A percentile compares a stretch with the other conserved stretches of the same genome.
These are phyloP conservation scores for Cornus controversa DNA, from an alignment of 148 eudicot species.

Conservation along the genomic window DNA sequence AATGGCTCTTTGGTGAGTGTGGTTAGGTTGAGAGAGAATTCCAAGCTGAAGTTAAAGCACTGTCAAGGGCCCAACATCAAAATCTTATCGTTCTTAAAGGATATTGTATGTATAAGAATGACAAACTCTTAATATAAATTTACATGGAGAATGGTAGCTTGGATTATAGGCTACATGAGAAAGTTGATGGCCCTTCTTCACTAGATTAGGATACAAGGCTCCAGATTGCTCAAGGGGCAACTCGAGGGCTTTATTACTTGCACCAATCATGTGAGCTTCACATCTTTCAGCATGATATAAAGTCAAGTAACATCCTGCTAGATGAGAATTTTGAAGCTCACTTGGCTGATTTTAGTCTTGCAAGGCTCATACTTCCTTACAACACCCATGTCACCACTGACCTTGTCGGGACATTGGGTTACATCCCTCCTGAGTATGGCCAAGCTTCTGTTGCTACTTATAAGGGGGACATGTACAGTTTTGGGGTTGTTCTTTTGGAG, in stretches of 20 bases:
- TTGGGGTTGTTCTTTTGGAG: slow-evolving; percentile 59
- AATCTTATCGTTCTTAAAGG: slow-evolving; percentile 54
- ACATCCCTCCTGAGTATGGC: slow-evolving; percentile 55
- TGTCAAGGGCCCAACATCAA: slow-evolving; percentile 46
- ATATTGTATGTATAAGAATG: slow-evolving; percentile 34
- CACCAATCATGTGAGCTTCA: slow-evolving; percentile 49
- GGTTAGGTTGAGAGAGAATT: slow-evolving; percentile 54
- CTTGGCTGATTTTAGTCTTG: slow-evolving; percentile 58
- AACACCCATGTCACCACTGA: slow-evolving; percentile 55
- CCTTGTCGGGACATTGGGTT: slow-evolving; percentile 57
- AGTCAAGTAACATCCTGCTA: slow-evolving; percentile 53
- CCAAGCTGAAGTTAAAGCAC: slow-evolving; percentile 51
- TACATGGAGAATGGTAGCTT: slow-evolving; percentile 61
- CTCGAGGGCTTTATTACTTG: slow-evolving; percentile 46
- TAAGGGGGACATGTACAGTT: slow-evolving; percentile 55
- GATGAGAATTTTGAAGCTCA: slow-evolving; percentile 49
- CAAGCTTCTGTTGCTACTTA: slow-evolving; percentile 56
- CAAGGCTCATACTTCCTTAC: slow-evolving; percentile 42
- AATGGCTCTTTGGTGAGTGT: slow-evolving; percentile 46
- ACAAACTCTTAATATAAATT: slow-evolving; percentile 44
- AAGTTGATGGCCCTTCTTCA: slow-evolving; percentile 38
- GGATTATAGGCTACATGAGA: slow-evolving; percentile 59
- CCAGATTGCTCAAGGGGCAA: slow-evolving; percentile 39
- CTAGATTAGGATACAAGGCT: slow-evolving; percentile 48
- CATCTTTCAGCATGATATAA: slow-evolving; percentile 52